Conservation (phyloP, 2,329 filamentous ascomycete species). For the Exophiala calicioides region DNA sequence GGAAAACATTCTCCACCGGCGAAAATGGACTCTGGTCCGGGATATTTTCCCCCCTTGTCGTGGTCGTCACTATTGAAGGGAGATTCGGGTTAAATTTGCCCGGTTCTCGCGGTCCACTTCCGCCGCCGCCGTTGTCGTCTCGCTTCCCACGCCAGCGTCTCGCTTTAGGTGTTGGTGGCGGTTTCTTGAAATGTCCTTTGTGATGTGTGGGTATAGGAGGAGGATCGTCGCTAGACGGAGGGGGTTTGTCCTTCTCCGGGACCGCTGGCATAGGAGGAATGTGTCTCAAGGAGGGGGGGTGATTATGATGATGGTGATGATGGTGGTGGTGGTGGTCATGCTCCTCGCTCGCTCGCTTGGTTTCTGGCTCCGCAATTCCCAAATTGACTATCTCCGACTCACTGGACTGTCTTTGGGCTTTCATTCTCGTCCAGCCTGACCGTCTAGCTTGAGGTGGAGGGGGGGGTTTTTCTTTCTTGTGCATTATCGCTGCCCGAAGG, state of each 20-base stretch:
- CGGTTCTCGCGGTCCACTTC: slow-evolving; percentile 25
- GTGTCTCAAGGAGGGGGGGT: too few species aligned
- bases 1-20: slow-evolving; percentile 23
- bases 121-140: slow-evolving; percentile 36
- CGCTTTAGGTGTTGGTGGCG: slow-evolving; percentile 39
- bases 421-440: slow-evolving; percentile 26
- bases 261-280: neutral
- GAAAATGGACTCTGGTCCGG: slow-evolving; percentile 21
- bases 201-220: slow-evolving; percentile 20
- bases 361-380: slow-evolving; percentile 2
- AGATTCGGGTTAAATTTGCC: slow-evolving; percentile 29
- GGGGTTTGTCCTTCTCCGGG: slow-evolving; percentile 6
- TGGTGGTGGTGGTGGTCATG: slow-evolving; percentile 11
- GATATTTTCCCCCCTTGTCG: slow-evolving; percentile 14
- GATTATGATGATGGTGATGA: slow-evolving; percentile 3
- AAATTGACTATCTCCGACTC: slow-evolving; percentile 20
- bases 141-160: slow-evolving; percentile 43
- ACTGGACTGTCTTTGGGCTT: slow-evolving; percentile 11
- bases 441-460: slow-evolving; percentile 34
- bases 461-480: slow-evolving; percentile 31
- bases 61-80: slow-evolving; percentile 29
- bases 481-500: slow-evolving; percentile 25
- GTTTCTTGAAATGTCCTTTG: slow-evolving; percentile 27
- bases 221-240: slow-evolving; percentile 4
- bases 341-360: neutral